Base-by-base conservation (phyloP, 2,329 filamentous ascomycete genomes). In the Phialophora tarda region DNA sequence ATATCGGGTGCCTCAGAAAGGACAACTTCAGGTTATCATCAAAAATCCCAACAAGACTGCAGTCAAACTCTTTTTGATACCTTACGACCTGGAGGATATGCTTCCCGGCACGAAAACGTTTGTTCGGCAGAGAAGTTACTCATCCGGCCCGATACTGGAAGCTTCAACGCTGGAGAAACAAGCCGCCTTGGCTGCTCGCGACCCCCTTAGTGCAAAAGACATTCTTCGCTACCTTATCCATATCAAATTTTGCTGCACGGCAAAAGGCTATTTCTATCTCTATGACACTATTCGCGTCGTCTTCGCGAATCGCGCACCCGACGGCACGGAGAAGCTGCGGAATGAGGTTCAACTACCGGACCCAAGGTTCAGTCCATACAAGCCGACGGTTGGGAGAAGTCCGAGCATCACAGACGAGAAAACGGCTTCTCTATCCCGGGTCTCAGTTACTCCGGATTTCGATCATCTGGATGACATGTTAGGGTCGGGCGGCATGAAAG, bases 31-130 rank as follows among this genome's bases (percentile, higher is more conserved):
- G 74, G 96, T 99, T 70, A 90, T 99, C 68, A 92, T 99, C 77
- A 98, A 98, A 77, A 99, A 98, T 74, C 94, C 93, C 17, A 97
- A 98, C 80, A 98, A 98, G 76, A 98, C 95, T 3, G 95, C 95
- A 0, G 94, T 98, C 62, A 98, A 99, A 77, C 83, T 99, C 0
- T 98, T 98, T 73, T 84, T 98, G 26, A 88, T 99, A 2, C 95
- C 94, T 0, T 99, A 98, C 73, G 93, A 98, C 75, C 82, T 99
- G 1, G 85, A 88, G 0, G 94, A 92, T 59, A 99, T 99, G 94
- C 90, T 95, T 68, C 86, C 92, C 0, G 93, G 93, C 0, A 96
- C 92, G 17, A 98, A 98, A 78, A 99, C 95, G 0, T 98, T 98
- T 73, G 90, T 99, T 67, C 88, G 95, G 32, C 95, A 99, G 79